Evolutionary conservation across 139 green algal species (phyloP), one percentile per base, ranked within the genome.

Genomic region (Picochlorum costavermella): DNA sequence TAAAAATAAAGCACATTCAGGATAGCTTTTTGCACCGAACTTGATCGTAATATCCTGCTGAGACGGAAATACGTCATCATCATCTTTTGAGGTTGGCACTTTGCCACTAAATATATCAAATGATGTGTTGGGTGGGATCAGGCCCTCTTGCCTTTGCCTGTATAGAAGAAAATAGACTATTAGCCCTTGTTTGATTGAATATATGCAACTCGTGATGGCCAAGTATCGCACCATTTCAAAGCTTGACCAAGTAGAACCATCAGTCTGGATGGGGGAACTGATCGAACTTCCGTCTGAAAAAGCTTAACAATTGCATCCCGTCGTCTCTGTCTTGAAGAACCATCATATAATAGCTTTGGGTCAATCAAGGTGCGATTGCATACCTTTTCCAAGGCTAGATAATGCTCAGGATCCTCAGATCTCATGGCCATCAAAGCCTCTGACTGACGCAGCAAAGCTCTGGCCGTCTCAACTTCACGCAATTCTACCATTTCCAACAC

Each of bases 401-500:
- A 92, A 12, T 88, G 76, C 65, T 96, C 87, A 1, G 89, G 84
- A 37, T 97, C 79, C 8, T 95, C 89, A 50, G 71, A 29, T 71
- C 90, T 89, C 79, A 97, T 84, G 65, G 68, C 70, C 30, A 83
- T 75, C 60, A 95, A 88, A 23, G 91, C 82, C 68, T 80, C 55
- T 11, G 90, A 94, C 65, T 96, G 87, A 5, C 87, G 75, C 51
- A 98, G 80, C 76, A 98, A 90, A 8, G 88, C 83, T 2, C 84
- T 70, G 26, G 92, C 92, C 17, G 89, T 94, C 59, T 97, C 92
- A 2, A 87, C 67, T 70, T 98, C 92, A 0, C 88, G 68, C 70
- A 97, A 66, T 81, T 98, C 92, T 26, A 95, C 68, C 88, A 98
- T 88, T 75, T 98, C 92, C 61, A 98, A 72, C 44, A 96, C 83